Conservation (phyloP, 345 rosid species). For the Euphorbia peplus region DNA sequence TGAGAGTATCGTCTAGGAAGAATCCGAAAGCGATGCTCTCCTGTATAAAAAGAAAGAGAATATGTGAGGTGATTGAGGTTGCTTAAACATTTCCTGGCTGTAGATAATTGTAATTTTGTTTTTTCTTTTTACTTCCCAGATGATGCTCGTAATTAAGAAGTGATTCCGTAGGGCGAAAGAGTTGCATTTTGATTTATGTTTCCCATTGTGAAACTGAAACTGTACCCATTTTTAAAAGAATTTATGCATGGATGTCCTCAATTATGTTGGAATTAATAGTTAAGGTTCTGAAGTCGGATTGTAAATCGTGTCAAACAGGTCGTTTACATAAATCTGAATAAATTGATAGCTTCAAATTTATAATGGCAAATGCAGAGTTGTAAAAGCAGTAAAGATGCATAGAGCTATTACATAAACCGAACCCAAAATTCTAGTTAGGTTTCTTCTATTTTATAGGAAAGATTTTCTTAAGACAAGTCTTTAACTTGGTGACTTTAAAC, state of each 20-base stretch:
- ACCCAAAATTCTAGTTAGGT: no score
- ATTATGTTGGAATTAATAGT: neutral
- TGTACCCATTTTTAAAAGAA: neutral
- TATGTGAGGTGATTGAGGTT: conserved; percentile 24
- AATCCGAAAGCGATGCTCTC: conserved; percentile 2
- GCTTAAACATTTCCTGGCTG: conserved; percentile 12
- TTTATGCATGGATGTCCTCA: neutral
- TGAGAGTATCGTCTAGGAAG: conserved; percentile 26
- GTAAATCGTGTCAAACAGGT: no score
- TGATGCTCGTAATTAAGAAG: neutral
- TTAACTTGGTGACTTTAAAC: no score
- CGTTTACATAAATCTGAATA: no score
- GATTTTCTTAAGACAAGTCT: no score
- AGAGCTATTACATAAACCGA: no score
- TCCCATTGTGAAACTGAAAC: neutral
- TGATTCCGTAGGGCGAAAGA: neutral
- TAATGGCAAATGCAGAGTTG: no score
- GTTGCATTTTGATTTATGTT: neutral
- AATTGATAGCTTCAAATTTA: no score
- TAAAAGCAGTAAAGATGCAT: no score
- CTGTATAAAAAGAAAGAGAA: conserved; percentile 11
- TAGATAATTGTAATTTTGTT: conserved; percentile 20
- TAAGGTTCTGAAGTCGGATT: no score
- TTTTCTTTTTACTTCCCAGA: neutral
- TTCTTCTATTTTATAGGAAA: no score